Evolutionary conservation across 768 basidiomycete species (phyloP), one percentile per base, ranked within the genome.

Genomic region (Dacryopinax spathularia): DNA sequence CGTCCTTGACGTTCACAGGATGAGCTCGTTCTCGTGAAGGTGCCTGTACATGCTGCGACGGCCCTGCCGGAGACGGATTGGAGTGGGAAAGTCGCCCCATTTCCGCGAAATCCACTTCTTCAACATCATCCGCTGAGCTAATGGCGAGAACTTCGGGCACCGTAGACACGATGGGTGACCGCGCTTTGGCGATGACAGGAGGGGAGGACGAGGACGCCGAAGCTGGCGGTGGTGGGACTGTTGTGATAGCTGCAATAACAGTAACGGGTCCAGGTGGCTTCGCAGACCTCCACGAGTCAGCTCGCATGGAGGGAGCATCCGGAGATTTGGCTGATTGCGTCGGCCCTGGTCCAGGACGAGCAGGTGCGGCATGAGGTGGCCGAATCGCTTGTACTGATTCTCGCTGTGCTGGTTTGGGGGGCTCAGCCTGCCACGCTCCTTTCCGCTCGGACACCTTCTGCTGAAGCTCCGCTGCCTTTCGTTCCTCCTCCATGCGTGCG

Each of bases 81-180:
- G 81, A 84, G 12, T 56, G 12, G 5, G 87, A 77, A 65, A 91
- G 82, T 74, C 82, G 85, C 41, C 78, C 86, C 71, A 90, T 77
- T 56, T 91, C 88, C 1, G 81, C 81, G 67, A 89, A 91, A 69
- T 91, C 88, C 6, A 91, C 81, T n/a, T 87, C 81, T 69, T 90
- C 88, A 2, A 90, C 78, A 62, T 84, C 80, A 68, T 86, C 87
- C 22, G 80, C 82, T 2, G 78, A 72, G 62, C 74, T 73, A 39
- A 77, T 73, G 18, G 75, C 74, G n/a, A 86, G 65, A n/a, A 72
- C 64, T 41, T 73, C 76, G 29, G 73, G 72, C 10, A 80, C 68
- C 33, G 73, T 36, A 16, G 68, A 61, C 76, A 73, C 20, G 73
- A 68, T 59, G 77, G 68, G 68, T 10, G 69, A 56, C 22, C 73